Evolutionary conservation across 345 rosid species (phyloP).

Genomic region (Arabidopsis arenosa): DNA sequence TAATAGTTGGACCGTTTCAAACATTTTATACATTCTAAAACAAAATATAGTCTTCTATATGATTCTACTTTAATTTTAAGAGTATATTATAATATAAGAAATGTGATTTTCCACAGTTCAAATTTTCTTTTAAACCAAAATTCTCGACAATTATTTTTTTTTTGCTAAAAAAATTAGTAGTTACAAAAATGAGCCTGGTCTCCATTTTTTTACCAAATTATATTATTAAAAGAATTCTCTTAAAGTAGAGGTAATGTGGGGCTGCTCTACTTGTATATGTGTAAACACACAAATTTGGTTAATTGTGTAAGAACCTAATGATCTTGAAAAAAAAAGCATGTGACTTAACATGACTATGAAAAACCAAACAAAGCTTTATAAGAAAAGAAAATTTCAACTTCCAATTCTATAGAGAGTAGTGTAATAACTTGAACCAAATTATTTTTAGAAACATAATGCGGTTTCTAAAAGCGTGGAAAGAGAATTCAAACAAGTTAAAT

Average conservation of each 20-base stretch:
- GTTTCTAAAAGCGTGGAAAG: conserved; percentile 25
- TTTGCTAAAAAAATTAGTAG: not conserved
- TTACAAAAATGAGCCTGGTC: not conserved
- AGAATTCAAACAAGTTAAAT: conserved; percentile 8
- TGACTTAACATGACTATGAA: not conserved
- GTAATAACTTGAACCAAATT: conserved; percentile 1
- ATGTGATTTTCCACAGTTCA: not conserved
- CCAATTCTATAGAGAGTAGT: not conserved
- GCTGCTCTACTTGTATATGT: not conserved
- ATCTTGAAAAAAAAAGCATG: conserved; percentile 15
- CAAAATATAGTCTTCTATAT: not conserved
- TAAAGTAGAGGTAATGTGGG: not conserved
- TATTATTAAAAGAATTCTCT: not conserved
- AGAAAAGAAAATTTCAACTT: conserved; percentile 16
- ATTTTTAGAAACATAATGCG: not conserved
- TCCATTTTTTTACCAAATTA: conserved; percentile 7
- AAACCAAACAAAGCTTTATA: conserved; percentile 7
- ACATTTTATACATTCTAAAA: not conserved
- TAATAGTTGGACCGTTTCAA: not conserved
- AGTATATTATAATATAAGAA: not conserved
- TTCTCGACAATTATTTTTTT: not conserved
- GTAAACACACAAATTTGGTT: conserved; percentile 3
- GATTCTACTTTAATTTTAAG: no score
- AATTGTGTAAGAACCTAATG: conserved; percentile 10
- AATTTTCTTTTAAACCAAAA: not conserved